Evolutionary conservation across 1,284 basidiomycete genomes (phyloP).

Genomic region (Veloboletus limbatus): DNA sequence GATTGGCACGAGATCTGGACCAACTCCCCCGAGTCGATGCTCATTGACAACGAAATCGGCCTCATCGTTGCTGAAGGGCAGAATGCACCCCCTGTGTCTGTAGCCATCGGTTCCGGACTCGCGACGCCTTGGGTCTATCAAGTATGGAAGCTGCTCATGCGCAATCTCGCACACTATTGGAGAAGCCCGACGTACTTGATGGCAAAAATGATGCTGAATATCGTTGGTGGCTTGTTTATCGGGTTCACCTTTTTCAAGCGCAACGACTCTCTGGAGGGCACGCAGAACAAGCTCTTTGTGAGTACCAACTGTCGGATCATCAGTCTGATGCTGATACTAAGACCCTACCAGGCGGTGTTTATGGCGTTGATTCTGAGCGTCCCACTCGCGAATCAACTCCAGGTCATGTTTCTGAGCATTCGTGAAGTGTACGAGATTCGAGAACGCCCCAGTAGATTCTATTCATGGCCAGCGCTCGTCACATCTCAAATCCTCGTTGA

Average conservation of each 20-base stretch:
- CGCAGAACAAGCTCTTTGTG: constrained; percentile 79
- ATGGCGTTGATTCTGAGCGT: constrained; percentile 28
- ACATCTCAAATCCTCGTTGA: constrained; percentile 62
- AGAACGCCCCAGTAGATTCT: constrained; percentile 75
- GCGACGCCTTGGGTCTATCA: constrained; percentile 51
- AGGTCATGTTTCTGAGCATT: constrained; percentile 27
- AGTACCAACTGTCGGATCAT: constrained; percentile 5
- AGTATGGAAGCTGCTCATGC: constrained; percentile 41
- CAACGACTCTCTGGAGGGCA: constrained; percentile 64
- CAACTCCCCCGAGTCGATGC: constrained; percentile 37
- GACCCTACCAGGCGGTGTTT: constrained; percentile 18
- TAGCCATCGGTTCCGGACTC: constrained; percentile 46
- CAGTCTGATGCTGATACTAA: not conserved
- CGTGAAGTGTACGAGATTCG: constrained; percentile 68
- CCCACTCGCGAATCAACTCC: constrained; percentile 32
- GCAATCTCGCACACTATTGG: constrained; percentile 42
- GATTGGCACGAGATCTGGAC: constrained; percentile 51
- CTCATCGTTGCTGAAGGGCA: constrained; percentile 39
- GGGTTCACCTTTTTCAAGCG: constrained; percentile 73
- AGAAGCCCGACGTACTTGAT: constrained; percentile 74
- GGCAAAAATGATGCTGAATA: constrained; percentile 66
- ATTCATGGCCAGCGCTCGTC: constrained; percentile 77
- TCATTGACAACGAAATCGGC: constrained; percentile 38
- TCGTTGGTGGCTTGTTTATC: constrained; percentile 58
- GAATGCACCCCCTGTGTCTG: constrained; percentile 32